Base-by-base conservation (phyloP, 75 land plant species). In the Larix kaempferi region DNA sequence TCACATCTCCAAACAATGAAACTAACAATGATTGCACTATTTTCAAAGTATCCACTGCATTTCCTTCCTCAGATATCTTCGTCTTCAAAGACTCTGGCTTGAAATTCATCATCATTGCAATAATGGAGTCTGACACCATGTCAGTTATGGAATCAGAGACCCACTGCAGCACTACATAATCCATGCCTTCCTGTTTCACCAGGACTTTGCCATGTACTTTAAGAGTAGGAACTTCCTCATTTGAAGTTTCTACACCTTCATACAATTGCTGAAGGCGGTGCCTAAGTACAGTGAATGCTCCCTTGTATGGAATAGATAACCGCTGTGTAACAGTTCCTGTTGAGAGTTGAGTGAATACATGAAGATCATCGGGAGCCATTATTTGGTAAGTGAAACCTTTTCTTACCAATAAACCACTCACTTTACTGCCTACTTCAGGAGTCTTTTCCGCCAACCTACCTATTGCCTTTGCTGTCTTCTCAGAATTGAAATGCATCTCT, bases 311-410 rank as follows among this genome's bases (percentile, higher is more conserved):
- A 57, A 97, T 86, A 11, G 98, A 91, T 17, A 92, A 91, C 79
- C 98, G 84, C 73, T 97, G 99, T 61, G 84, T 89, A 29, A 94
- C 84, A 66, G 84, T 94, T 49, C 95, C 95, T 10, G 94, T 94
- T 21, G 95, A 89, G 57, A 97, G 81, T 85, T 97, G 98, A 10
- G 95, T 89, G 84, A 91, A 97, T 41, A 91, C 82, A 74, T 87
- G 95, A 65, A 97, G 92, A 82, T 97, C 95, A 8, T 94, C 99
- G 3, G 99, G 95, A 25, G 93, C 93, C 95, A 97, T 94, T 56
- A 97, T 90, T 84, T 94, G 99, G 81, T 97, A 92, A 1, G 94
- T 90, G 82, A 97, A 97, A 12, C 99, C 95, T 71, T 91, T 97
- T 82, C 87, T 92, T 3, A 97, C 98, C n/a, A 97, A 81, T 57